phyloP scores from a whole-genome alignment of 306 rosid species.

The Quercus engelmannii region DNA sequence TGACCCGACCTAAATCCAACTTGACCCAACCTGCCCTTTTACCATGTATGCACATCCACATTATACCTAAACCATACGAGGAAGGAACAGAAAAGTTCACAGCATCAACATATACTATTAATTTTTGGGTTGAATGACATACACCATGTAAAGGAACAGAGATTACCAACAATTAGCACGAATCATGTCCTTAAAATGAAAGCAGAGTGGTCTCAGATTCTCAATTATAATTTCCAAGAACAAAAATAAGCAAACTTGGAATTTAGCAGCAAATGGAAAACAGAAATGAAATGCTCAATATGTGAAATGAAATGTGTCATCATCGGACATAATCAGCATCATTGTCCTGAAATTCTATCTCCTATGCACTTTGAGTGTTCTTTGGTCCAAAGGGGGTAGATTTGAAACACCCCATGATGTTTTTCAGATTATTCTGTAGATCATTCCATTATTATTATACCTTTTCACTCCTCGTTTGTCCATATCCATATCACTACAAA shows the following conservation, averaged over 20 bases:
- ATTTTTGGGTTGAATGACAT: neutral
- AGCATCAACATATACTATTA: neutral
- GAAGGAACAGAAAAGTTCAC: neutral
- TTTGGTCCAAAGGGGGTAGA: neutral
- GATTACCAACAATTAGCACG: neutral
- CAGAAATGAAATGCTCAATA: neutral
- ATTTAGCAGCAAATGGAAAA: neutral
- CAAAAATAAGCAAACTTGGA: neutral
- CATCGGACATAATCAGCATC: neutral
- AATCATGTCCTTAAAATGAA: neutral
- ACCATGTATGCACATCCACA: neutral
- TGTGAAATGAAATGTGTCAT: neutral
- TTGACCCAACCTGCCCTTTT: too few relatives aligned
- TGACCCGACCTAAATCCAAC: too few relatives aligned
- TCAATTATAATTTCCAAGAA: neutral
- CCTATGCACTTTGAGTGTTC: neutral
- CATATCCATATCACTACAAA: neutral
- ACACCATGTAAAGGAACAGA: neutral
- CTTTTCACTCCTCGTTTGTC: neutral
- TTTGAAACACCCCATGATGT: neutral
- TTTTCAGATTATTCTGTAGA: neutral
- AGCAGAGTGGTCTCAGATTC: neutral
- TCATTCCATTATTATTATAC: neutral
- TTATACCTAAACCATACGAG: neutral
- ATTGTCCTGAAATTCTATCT: neutral